Base-by-base conservation (phyloP, 192 early-diverging fungal species). In the Phycomyces nitens region DNA sequence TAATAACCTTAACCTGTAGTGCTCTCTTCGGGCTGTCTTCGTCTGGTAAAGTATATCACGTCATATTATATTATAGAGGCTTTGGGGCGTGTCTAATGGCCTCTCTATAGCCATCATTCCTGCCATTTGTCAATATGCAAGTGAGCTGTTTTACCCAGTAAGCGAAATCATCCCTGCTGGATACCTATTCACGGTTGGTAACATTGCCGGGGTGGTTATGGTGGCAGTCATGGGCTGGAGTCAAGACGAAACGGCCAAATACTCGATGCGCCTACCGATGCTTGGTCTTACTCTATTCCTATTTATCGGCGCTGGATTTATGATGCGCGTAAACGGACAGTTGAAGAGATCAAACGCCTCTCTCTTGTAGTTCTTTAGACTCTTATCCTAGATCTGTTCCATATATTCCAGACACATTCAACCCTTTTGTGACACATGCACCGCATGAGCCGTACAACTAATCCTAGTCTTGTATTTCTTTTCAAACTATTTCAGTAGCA, bases 121-220 rank as follows among this genome's bases (percentile, higher is more conserved):
- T 15, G 74, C 71, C 2, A 56, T 74, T 27, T 73, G 73, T 47
- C 78, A 77, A 68, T 79, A 70, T 58, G 68, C 68, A 7, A 68
- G 71, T n/a, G 73, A 73, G 42, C 29, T 68, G 26, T 77, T 63
- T 50, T 69, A 71, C 55, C 71, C 68, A 0, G 52, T 70, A n/a
- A 70, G 64, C 55, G 78, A 79, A 53, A 70, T 79, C 9, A 65
- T 73, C 14, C 62, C 71, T 9, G 70, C 78, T n/a, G 75, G 78
- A 53, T 71, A 63, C 66, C 51, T 74, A 51, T 71, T 64, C 51
- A 60, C 56, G 16, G 20, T 68, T 20, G 61, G 71, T 57, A 76
- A 71, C 52, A 58, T 77, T 54, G 68, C 55, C 7, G 78, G 74
- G 7, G 65, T 70, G 6, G 20, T 70, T 3, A 43, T 79, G 12